Base-by-base conservation (phyloP, 805 yeast genomes). In the Grigorovia yakushimaensis region DNA sequence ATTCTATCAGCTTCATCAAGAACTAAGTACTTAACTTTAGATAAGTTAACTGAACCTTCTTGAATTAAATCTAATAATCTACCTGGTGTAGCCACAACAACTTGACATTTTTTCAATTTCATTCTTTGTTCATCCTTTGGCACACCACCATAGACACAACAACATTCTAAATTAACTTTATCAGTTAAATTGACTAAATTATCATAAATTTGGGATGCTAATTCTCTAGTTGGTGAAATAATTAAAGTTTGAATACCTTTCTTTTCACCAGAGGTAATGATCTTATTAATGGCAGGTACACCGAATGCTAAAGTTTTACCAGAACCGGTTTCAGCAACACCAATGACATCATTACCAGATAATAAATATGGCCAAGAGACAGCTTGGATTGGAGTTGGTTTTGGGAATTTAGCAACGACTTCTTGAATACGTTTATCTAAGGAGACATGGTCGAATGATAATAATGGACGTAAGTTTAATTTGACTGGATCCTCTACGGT, bases 1-100 rank as follows among this genome's bases (percentile, higher is more conserved):
- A 93, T 91, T 71, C 99, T 79, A 67, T 93, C 99, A 37, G 98
- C 99, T 72, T 93, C 99, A 66, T 93, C 99, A 42, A 93, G 73
- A 21, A 93, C 93, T 54, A 93, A 73, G 64, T 86, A 89, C 51
- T 81, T 76, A 30, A 91, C 82, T 9, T 72, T 63, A 11, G 78
- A 69, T 51, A 89, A 72, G 54, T 81, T 78, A 39, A 86, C 81
- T 33, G 89, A 76, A 13, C 95, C 95, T 62, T 91, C 98, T 51
- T 88, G 83, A 56, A 91, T 72, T 60, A 93, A 73, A 71, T 93
- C 99, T 49, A 88, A 74, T 59, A 93, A 73, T 66, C 99, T 80
- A 55, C 99, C 99, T n/a, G 98, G 98, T 3, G 98, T 93, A 30
- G 98, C 98, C 57, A 93, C 86, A 19, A 91, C 91, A 51, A 88